Conservation (phyloP, 768 basidiomycete genomes). For the Pholiota microspora region DNA sequence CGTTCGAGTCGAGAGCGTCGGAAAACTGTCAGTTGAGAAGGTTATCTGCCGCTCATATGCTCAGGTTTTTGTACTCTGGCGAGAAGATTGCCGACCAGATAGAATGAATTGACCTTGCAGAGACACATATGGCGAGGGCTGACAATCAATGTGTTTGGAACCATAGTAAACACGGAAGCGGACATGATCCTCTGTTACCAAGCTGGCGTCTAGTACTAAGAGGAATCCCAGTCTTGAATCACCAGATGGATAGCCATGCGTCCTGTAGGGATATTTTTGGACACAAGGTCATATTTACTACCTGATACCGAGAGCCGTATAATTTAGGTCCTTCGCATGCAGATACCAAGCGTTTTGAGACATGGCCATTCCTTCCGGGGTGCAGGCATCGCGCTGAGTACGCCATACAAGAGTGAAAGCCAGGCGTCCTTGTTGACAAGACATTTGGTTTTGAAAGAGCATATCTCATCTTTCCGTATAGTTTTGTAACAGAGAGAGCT, state of each 20-base stretch:
- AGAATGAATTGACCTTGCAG: neutral
- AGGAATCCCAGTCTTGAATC: conserved; percentile 11
- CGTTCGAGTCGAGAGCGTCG: neutral
- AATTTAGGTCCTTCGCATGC: neutral
- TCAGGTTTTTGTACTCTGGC: conserved; percentile 15
- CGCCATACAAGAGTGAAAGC: too few species aligned
- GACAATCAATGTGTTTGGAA: neutral
- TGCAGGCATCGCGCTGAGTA: neutral
- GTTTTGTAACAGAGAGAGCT: neutral
- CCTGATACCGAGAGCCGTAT: neutral
- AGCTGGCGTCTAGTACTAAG: conserved; percentile 4
- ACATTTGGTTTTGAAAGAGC: neutral
- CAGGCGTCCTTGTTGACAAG: too few species aligned
- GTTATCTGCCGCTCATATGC: neutral
- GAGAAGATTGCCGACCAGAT: neutral
- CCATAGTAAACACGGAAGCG: neutral
- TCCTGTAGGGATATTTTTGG: conserved; percentile 11
- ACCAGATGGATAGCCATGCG: conserved; percentile 18
- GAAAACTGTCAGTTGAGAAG: neutral
- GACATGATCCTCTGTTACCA: neutral
- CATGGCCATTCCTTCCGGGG: neutral
- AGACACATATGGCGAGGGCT: neutral
- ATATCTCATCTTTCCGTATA: neutral
- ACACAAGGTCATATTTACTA: neutral
- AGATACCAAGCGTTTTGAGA: neutral